A percentile compares a stretch with the other conserved stretches of the same genome.
Evolutionary conservation across 1,284 basidiomycete genomes (phyloP).

Genomic region (Rhodotorula sp.): DNA sequence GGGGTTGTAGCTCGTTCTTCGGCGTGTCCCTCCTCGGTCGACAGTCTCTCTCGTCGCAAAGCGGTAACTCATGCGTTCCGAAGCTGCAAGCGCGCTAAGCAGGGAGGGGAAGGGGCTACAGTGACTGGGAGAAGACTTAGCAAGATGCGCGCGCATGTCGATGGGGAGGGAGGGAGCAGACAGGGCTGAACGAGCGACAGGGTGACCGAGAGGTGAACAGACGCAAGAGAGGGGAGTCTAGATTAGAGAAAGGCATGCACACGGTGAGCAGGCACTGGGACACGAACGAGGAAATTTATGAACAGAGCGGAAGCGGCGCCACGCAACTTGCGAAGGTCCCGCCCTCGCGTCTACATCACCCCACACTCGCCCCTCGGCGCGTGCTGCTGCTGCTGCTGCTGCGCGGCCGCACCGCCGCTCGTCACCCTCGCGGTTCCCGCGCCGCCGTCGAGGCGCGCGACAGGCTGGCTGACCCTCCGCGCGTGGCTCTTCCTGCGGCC

Average conservation of each 20-base stretch:
- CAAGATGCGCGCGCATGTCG: too few relatives aligned
- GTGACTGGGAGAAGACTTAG: too few relatives aligned
- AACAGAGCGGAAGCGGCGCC: too few relatives aligned
- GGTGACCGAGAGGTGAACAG: neutral
- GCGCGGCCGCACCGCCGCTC: neutral
- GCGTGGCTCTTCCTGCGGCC: slow-evolving; percentile 14
- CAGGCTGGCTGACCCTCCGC: slow-evolving; percentile 15
- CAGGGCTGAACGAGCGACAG: neutral
- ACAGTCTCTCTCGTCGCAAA: too few relatives aligned
- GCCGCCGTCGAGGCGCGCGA: slow-evolving; percentile 4
- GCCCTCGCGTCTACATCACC: neutral
- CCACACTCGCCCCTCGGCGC: neutral
- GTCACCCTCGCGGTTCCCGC: neutral
- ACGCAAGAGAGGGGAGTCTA: neutral
- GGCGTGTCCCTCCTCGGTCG: too few relatives aligned
- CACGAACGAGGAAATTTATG: neutral
- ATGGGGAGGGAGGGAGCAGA: neutral
- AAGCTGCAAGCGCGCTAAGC: too few relatives aligned
- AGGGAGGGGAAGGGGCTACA: too few relatives aligned
- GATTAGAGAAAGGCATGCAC: neutral
- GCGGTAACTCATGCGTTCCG: too few relatives aligned
- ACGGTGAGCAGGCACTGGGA: neutral
- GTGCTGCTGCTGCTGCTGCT: neutral
- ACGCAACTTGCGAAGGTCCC: neutral
- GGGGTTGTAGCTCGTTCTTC: too few relatives aligned